A percentile compares a stretch with the other conserved stretches of the same genome.
Conservation (phyloP, 2,329 filamentous ascomycete genomes). For the Elsinoe fawcettii region DNA sequence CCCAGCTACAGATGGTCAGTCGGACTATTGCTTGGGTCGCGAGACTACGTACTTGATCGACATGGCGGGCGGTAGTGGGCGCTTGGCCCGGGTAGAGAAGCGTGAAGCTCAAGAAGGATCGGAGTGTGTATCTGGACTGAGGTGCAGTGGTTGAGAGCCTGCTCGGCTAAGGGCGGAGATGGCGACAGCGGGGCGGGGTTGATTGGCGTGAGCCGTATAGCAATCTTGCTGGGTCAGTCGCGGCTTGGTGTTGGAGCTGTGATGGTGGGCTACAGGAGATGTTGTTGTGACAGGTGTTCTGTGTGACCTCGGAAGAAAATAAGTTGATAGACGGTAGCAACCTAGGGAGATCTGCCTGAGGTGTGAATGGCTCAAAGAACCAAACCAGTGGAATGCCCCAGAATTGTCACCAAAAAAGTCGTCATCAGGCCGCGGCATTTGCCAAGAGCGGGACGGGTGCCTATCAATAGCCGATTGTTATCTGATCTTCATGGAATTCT, state of each 20-base stretch:
- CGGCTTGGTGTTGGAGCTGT: not conserved
- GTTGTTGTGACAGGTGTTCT: not conserved
- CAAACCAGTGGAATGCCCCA: not conserved
- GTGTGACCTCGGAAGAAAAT: not conserved
- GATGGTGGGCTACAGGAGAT: not conserved
- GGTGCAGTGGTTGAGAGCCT: not conserved
- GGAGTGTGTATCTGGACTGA: not conserved
- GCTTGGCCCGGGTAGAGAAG: conserved; percentile 2
- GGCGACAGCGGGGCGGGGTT: not conserved
- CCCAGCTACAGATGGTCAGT: conserved; percentile 56
- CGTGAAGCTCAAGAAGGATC: not conserved
- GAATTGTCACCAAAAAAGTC: conserved; percentile 8
- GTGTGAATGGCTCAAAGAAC: not conserved
- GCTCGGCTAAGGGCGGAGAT: not conserved
- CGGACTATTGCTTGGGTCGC: not conserved
- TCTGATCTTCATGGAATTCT: not conserved
- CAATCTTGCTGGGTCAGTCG: not conserved
- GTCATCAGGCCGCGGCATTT: not conserved
- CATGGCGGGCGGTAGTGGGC: conserved; percentile 2
- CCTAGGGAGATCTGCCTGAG: not conserved
- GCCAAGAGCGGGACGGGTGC: not conserved
- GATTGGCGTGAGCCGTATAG: not conserved
- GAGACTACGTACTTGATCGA: conserved; percentile 9
- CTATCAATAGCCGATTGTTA: not conserved
- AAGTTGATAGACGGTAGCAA: not conserved